phyloP scores from a whole-genome alignment of 805 yeast species.

The Wickerhamomyces pijperi region DNA sequence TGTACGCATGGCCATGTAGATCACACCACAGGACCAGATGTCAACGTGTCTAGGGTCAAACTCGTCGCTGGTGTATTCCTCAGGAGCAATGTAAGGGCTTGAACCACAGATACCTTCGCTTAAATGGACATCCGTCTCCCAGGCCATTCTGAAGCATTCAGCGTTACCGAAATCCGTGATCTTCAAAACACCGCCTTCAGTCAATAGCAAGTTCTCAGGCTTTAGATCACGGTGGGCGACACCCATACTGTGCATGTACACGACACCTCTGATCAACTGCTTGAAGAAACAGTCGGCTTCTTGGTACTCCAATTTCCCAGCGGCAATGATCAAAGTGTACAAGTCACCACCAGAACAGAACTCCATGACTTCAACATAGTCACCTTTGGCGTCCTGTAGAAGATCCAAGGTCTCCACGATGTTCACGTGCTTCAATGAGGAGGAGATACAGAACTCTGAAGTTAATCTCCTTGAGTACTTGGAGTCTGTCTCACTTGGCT shows the following conservation, averaged over 20 bases:
- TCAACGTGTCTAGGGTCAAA: slow-evolving; percentile 80
- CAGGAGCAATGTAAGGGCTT: slow-evolving; percentile 87
- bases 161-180: slow-evolving; percentile 85
- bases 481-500: slow-evolving; percentile 49
- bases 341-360: slow-evolving; percentile 76
- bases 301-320: slow-evolving; percentile 67
- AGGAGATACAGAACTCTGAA: slow-evolving; percentile 73
- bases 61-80: slow-evolving; percentile 50
- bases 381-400: slow-evolving; percentile 72
- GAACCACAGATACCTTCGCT: slow-evolving; percentile 78
- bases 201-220: slow-evolving; percentile 73
- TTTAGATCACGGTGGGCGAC: slow-evolving; percentile 84
- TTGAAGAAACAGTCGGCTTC: slow-evolving; percentile 90
- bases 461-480: slow-evolving; percentile 66
- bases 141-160: slow-evolving; percentile 75
- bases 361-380: slow-evolving; percentile 79
- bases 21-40: slow-evolving; percentile 90
- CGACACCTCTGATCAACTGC: slow-evolving; percentile 73
- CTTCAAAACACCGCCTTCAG: slow-evolving; percentile 62
- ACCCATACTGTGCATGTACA: slow-evolving; percentile 84
- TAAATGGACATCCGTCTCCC: slow-evolving; percentile 62
- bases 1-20: slow-evolving; percentile 88
- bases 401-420: slow-evolving; percentile 70
- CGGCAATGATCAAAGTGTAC: slow-evolving; percentile 60
- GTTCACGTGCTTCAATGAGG: slow-evolving; percentile 66